These are phyloP conservation scores for Erysimum cheiranthoides DNA, from an alignment of 345 rosid species.

Conservation along the genomic window DNA sequence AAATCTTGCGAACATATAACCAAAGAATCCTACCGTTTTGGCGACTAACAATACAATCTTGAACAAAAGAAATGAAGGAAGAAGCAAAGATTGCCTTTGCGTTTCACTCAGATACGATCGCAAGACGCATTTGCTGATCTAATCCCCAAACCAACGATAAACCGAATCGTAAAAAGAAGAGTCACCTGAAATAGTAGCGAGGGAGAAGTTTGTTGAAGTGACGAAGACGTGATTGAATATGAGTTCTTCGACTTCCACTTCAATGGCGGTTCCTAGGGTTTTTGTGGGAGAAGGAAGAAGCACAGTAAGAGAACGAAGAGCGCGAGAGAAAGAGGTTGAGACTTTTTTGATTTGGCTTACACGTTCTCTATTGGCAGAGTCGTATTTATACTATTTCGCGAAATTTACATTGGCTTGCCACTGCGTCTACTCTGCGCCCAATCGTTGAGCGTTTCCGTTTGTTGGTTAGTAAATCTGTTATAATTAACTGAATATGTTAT, in stretches of 20 bases:
- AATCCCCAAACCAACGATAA: neutral
- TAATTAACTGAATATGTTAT: neutral
- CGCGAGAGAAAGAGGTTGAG: neutral
- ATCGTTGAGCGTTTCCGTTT: neutral
- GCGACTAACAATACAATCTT: neutral
- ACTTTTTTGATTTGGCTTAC: neutral
- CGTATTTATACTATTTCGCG: no score
- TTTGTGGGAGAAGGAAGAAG: slow-evolving; percentile 39
- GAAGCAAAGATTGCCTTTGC: neutral
- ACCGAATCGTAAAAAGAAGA: neutral
- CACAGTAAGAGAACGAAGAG: neutral
- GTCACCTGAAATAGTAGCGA: neutral
- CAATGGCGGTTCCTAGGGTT: slow-evolving; percentile 56
- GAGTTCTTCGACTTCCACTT: neutral
- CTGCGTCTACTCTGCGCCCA: neutral
- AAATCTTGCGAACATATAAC: neutral
- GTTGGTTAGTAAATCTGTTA: neutral
- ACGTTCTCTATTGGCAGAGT: no score
- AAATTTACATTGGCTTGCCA: neutral
- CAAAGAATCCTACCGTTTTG: neutral
- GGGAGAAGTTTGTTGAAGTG: neutral
- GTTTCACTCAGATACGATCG: neutral
- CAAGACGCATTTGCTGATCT: neutral
- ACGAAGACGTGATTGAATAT: neutral
- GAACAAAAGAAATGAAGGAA: neutral